Conservation (phyloP, 495 filamentous ascomycete genomes). For the Neurospora sublineolata region DNA sequence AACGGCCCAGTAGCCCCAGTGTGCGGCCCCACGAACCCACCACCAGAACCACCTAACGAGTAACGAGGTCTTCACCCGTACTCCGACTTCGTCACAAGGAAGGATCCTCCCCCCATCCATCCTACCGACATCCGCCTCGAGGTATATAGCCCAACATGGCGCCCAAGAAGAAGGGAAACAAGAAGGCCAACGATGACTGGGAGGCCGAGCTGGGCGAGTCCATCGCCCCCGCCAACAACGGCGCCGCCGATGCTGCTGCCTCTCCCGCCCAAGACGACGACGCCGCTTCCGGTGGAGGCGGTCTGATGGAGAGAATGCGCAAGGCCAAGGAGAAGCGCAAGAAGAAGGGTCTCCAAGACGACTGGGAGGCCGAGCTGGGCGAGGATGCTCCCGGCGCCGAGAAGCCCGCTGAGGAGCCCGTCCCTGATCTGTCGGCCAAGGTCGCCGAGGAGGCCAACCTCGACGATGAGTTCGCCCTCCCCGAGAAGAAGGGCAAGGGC, state of each 20-base stretch:
- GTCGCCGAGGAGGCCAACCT: slow-evolving; percentile 73
- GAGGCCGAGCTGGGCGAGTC: slow-evolving; percentile 86
- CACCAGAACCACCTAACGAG: neutral
- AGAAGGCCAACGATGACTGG: slow-evolving; percentile 86
- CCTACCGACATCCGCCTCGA: neutral
- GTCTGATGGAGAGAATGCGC: slow-evolving; percentile 74
- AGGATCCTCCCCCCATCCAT: neutral
- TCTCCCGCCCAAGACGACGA: slow-evolving; percentile 41
- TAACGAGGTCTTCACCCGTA: neutral
- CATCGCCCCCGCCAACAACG: slow-evolving; percentile 39
- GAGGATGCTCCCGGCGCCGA: slow-evolving; percentile 46
- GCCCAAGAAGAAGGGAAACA: slow-evolving; percentile 88
- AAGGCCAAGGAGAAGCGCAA: slow-evolving; percentile 87
- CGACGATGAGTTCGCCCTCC: slow-evolving; percentile 78
- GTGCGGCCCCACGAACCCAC: neutral
- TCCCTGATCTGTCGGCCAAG: slow-evolving; percentile 49
- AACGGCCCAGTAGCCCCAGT: neutral
- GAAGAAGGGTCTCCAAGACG: slow-evolving; percentile 76
- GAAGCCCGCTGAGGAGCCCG: slow-evolving; percentile 31
- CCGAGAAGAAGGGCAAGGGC: slow-evolving; percentile 87
- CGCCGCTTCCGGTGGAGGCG: slow-evolving; percentile 38
- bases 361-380: slow-evolving; percentile 51
- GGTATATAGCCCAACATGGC: slow-evolving; percentile 46
- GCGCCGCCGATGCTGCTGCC: slow-evolving; percentile 26
- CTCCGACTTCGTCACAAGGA: neutral